phyloP scores from a whole-genome alignment of 2,329 filamentous ascomycete species.

The Cladorrhinum sp. region DNA sequence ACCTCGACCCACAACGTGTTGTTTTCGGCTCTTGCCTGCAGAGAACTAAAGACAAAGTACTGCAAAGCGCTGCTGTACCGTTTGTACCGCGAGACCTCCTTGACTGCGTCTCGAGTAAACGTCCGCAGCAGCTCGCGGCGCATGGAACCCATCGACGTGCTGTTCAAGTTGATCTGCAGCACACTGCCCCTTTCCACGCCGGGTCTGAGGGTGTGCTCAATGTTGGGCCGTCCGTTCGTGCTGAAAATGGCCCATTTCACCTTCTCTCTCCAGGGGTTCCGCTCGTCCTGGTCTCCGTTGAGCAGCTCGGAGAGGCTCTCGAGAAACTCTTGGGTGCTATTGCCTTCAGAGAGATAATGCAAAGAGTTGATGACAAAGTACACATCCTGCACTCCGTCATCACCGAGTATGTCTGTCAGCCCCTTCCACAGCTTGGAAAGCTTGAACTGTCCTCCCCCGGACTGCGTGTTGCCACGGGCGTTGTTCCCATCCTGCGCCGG shows the following conservation, averaged over 20 bases:
- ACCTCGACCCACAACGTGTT: conserved; percentile 14
- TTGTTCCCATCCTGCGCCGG: conserved; percentile 7
- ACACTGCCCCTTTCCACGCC: too few species aligned
- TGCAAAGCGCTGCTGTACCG: conserved; percentile 13
- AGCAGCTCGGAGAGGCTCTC: too few species aligned
- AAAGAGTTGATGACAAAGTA: conserved; percentile 15
- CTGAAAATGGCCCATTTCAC: conserved; percentile 14
- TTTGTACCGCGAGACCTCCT: not conserved
- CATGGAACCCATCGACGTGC: conserved; percentile 3
- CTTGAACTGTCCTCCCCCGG: conserved; percentile 6
- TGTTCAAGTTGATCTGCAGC: not conserved
- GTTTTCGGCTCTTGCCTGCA: conserved; percentile 12
- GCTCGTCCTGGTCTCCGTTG: not conserved
- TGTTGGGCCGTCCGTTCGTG: conserved; percentile 1
- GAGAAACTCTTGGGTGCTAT: not conserved
- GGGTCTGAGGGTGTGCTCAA: not conserved
- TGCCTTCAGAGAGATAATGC: conserved; percentile 8
- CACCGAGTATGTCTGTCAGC: conserved; percentile 9
- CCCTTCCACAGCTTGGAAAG: conserved; percentile 14
- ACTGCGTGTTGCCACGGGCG: not conserved
- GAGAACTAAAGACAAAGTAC: conserved; percentile 14
- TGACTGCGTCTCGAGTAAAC: conserved; percentile 11
- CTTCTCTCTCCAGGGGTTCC: conserved; percentile 7
- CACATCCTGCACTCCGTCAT: conserved; percentile 10
- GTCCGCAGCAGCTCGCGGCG: conserved; percentile 9